phyloP scores from a whole-genome alignment of 2,329 filamentous ascomycete genomes.

The Phialophora chinensis region DNA sequence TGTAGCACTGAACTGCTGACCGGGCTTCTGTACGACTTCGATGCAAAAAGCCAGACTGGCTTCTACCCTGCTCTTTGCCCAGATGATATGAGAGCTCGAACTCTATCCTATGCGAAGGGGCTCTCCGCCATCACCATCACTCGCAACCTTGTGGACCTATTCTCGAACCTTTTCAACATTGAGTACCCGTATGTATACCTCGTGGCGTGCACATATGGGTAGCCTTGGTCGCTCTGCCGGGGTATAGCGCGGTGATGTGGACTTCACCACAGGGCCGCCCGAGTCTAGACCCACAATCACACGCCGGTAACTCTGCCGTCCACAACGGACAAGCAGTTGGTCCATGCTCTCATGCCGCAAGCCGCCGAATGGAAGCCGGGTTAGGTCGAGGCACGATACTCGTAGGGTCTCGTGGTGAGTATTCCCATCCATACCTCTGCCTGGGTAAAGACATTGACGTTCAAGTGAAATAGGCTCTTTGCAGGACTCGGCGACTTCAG shows the following conservation, averaged over 20 bases:
- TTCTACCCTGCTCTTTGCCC: background rate
- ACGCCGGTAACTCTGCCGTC: constrained; percentile 3
- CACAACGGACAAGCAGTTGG: constrained; percentile 5
- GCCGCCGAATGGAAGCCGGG: background rate
- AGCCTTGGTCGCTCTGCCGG: constrained; percentile 1
- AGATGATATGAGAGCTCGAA: background rate
- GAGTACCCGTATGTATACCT: background rate
- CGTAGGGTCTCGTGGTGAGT: background rate
- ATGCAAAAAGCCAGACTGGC: background rate
- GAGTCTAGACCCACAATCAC: constrained; percentile 4
- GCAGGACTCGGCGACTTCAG: constrained; percentile 7
- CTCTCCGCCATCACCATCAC: constrained; percentile 7
- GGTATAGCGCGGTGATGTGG: background rate
- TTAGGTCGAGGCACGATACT: background rate
- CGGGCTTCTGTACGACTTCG: background rate
- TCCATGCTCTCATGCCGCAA: background rate
- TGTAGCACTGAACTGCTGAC: background rate
- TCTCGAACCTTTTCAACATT: background rate
- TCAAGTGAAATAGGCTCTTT: constrained; percentile 3
- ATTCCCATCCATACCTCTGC: background rate
- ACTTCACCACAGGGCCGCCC: background rate
- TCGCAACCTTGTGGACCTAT: constrained; percentile 1
- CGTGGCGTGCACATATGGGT: constrained; percentile 2
- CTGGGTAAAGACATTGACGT: background rate
- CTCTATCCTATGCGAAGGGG: background rate